phyloP scores from a whole-genome alignment of 140 eudicot species.

The Flaveria floridana region DNA sequence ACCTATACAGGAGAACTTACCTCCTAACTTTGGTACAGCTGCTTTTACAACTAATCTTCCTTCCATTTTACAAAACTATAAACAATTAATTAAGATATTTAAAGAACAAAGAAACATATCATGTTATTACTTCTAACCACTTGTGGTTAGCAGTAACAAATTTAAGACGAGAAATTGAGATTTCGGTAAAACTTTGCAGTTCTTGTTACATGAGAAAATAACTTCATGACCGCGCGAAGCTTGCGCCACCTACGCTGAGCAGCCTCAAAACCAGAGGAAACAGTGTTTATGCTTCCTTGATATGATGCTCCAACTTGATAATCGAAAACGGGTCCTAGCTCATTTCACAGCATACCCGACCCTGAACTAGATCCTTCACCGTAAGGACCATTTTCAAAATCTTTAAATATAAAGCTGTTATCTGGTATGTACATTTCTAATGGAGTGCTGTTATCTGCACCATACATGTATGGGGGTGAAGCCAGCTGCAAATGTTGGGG shows the following conservation, averaged over 20 bases:
- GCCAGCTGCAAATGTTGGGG: slow-evolving; percentile 35
- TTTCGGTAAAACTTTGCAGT: slow-evolving; percentile 23
- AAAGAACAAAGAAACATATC: slow-evolving; percentile 31
- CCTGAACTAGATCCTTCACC: slow-evolving; percentile 35
- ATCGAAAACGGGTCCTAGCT: slow-evolving; percentile 30
- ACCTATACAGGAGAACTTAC: slow-evolving; percentile 25
- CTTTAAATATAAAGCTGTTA: slow-evolving; percentile 35
- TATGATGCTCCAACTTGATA: slow-evolving; percentile 29
- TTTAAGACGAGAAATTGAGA: slow-evolving; percentile 24
- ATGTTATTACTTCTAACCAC: background rate
- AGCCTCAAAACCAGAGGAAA: slow-evolving; percentile 39
- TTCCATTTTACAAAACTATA: slow-evolving; percentile 11
- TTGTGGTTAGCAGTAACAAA: background rate
- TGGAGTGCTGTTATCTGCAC: slow-evolving; percentile 26
- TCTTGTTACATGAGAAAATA: slow-evolving; percentile 38
- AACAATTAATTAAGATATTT: slow-evolving; percentile 24
- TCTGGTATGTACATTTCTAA: slow-evolving; percentile 36
- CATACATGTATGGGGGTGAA: slow-evolving; percentile 34
- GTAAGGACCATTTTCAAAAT: slow-evolving; percentile 33
- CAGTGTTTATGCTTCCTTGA: slow-evolving; percentile 28
- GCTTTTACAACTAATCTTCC: slow-evolving; percentile 11
- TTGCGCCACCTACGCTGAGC: slow-evolving; percentile 63
- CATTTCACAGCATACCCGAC: slow-evolving; percentile 30
- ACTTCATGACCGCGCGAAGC: slow-evolving; percentile 57
- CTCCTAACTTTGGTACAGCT: slow-evolving; percentile 29